A percentile compares a stretch with the other conserved stretches of the same genome.
phyloP scores from a whole-genome alignment of 139 green algal species.

The Haematococcus lacustris region DNA sequence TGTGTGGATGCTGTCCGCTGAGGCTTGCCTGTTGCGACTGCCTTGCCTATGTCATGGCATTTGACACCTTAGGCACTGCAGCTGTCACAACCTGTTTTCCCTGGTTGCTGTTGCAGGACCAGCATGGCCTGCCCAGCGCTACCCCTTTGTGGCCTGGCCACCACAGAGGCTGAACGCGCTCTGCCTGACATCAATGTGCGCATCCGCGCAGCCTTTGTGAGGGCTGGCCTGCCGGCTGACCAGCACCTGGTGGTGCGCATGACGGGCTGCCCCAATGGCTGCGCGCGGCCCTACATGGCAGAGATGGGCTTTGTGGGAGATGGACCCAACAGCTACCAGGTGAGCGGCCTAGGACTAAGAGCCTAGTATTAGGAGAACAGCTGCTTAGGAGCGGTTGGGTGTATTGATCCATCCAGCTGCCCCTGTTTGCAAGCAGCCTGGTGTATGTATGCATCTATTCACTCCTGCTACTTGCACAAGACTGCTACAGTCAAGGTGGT shows the following conservation, averaged over 20 bases:
- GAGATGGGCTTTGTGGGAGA: slow-evolving; percentile 98
- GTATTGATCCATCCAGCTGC: background rate
- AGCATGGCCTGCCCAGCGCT: slow-evolving; percentile 98
- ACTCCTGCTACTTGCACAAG: background rate
- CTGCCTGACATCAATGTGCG: slow-evolving; percentile 82
- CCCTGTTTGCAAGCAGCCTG: background rate
- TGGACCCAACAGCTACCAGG: slow-evolving; percentile 95
- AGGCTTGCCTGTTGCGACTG: too few species aligned
- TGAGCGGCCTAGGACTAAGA: slow-evolving; percentile 1
- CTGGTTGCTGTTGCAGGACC: slow-evolving; percentile 6
- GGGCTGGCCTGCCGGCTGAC: slow-evolving; percentile 53
- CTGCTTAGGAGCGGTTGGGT: background rate
- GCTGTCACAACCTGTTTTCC: too few species aligned
- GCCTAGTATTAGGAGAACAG: background rate
- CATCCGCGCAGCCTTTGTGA: slow-evolving; percentile 60
- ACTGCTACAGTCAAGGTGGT: background rate
- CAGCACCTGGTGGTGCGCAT: slow-evolving; percentile 86
- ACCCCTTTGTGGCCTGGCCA: slow-evolving; percentile 95
- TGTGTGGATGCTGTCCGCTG: background rate
- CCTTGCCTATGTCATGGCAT: too few species aligned
- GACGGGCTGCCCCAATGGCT: slow-evolving; percentile 99
- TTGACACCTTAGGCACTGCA: too few species aligned
- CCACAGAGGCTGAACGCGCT: slow-evolving; percentile 90
- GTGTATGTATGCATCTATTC: background rate
- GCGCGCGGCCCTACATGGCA: slow-evolving; percentile 95